Evolutionary conservation across 2,329 filamentous ascomycete genomes (phyloP), one percentile per base, ranked within the genome.

Genomic region (Metarhizium humberi): DNA sequence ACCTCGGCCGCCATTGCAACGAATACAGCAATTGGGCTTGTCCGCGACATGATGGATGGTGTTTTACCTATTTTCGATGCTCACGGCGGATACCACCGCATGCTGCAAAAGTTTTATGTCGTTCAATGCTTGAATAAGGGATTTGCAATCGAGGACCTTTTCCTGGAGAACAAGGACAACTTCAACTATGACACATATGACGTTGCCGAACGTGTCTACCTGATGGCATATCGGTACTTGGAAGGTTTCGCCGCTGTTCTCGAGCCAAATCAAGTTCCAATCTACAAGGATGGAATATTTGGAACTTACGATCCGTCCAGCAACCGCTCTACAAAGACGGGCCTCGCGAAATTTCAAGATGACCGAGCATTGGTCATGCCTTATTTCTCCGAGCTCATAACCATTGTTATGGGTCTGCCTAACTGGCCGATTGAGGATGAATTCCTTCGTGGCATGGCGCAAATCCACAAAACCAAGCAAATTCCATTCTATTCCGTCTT

Each of bases 401-500:
- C 60, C 3, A 52, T 67, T 2, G 45, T 59, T 43, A 16, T 29
- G 0, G n/a, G 18, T n/a, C 25, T 49, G 4, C 8, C 46, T 8
- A 56, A 60, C 6, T 40, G 49, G 3, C 66, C 66, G 0, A 61
- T 67, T 5, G 59, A 71, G 46, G 74, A 76, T 52, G 69, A 71
- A 53, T 64, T 75, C 36, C 62, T 69, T 3, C 69, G 69, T 1
- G 69, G 67, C 1, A 60, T 75, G 11, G 60, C 62, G 25, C 61
- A 70, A 43, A 55, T 72, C 18, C 59, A 63, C 32, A 56, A 62
- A 5, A 73, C 67, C 0, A 49, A 56, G 2, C 48, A 66, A 5
- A 53, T 73, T 2, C 61, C 73, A 0, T 66, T 75, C 43, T 69
- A 65, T 56, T 62, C 71, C 8, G 61, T 69, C 1, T 77, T 76